Conservation (phyloP, 257 asterid species). For the Solanum microdontum region DNA sequence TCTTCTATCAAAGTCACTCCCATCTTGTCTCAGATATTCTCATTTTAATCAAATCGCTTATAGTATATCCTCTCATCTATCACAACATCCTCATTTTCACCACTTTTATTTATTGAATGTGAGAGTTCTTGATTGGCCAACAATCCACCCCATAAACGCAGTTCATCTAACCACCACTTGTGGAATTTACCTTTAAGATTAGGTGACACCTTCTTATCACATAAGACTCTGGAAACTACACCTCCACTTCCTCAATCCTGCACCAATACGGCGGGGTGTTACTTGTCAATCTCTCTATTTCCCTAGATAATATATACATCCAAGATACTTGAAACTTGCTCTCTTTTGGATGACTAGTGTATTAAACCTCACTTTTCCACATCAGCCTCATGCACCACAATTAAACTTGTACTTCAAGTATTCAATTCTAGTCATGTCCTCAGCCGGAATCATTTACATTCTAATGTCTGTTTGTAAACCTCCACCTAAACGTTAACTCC, state of each 20-base stretch:
- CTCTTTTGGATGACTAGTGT: not conserved
- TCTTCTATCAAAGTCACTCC: not conserved
- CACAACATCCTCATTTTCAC: not conserved
- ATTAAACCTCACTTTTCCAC: not conserved
- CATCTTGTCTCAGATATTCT: not conserved
- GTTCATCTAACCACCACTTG: not conserved
- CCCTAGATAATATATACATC: not conserved
- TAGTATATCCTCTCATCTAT: no score
- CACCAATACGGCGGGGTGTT: not conserved
- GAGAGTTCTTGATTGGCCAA: not conserved
- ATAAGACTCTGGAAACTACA: not conserved
- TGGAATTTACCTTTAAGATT: not conserved
- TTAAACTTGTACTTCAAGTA: no score
- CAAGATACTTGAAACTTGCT: not conserved
- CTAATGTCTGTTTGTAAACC: not conserved
- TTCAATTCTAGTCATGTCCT: not conserved
- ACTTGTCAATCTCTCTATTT: not conserved
- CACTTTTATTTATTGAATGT: no score
- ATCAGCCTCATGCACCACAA: not conserved
- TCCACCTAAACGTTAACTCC: not conserved
- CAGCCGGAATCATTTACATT: not conserved
- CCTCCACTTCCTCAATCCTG: not conserved
- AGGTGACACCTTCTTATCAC: not conserved
- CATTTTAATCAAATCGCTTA: no score
- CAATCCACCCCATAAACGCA: not conserved